Evolutionary conservation across 2,329 filamentous ascomycete genomes (phyloP), one percentile per base, ranked within the genome.

Genomic region (Botrytis paeoniae): DNA sequence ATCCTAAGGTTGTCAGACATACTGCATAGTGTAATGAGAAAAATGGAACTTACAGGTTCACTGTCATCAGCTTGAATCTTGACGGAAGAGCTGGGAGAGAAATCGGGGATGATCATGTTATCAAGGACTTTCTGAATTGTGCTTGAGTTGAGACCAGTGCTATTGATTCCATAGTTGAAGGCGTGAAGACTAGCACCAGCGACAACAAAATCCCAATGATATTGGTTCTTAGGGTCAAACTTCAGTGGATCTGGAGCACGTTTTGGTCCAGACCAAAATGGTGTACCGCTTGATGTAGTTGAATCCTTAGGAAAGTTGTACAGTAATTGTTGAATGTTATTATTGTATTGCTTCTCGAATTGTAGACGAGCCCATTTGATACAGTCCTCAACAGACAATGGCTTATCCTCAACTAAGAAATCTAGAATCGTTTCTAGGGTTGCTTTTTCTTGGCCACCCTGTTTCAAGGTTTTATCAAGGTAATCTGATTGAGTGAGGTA

Each of bases 221-320:
- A 96, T 18, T 91, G 86, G 83, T 98, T 96, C 74, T 90, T 88
- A 64, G 91, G 83, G 79, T 98, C 93, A 78, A 99, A 99, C 82
- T 93, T 95, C 80, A 98, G 86, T 76, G 95, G 88, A 75, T 97
- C 94, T 8, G 96, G 96, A 20, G 96, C 96, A 80, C 96, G 94
- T 89, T 99, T 99, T 66, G 96, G 96, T 18, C 96, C 95, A 43
- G 96, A 98, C 96, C 96, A 99, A 88, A 99, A 99, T 1, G 90
- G 92, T 75, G 95, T 93, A 45, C 96, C 96, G 54, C 89, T 92
- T 3, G 94, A 97, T 1, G 96, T 97, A 72, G 88, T 90, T 0
- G 94, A 92, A 81, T 98, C 95, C 83, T 97, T 97, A 75, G 96
- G 96, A 85, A 99, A 99, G 85, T 98, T 98, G 86, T 93, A 97